Percentiles rank a stretch among this genome's conserved stretches.
Evolutionary conservation across 345 rosid species (phyloP).

Genomic region (Aquilaria sinensis): DNA sequence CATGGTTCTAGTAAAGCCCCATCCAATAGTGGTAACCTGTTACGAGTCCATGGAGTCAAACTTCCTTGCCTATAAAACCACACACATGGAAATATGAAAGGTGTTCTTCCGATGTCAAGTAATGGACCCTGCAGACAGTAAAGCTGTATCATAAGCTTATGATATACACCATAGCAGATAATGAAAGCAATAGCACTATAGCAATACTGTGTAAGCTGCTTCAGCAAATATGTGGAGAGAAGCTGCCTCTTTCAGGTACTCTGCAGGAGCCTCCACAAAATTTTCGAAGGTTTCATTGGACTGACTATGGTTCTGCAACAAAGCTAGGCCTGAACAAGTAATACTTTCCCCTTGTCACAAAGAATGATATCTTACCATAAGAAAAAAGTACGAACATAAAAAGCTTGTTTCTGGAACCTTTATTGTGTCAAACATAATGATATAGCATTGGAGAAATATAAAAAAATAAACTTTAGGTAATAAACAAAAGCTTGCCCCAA

Average conservation of each 20-base stretch:
- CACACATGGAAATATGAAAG: constrained; percentile 66
- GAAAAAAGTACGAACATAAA: background rate
- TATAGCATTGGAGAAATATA: background rate
- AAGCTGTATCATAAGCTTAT: constrained; percentile 7
- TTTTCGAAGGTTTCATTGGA: constrained; percentile 34
- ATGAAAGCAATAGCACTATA: background rate
- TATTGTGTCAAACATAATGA: too few species aligned
- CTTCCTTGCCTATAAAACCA: constrained; percentile 89
- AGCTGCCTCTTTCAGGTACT: constrained; percentile 55
- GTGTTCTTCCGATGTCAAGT: constrained; percentile 87
- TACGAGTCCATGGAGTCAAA: constrained; percentile 76
- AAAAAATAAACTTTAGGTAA: background rate
- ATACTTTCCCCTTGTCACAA: background rate
- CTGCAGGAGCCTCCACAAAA: constrained; percentile 51
- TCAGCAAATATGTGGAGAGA: constrained; percentile 79
- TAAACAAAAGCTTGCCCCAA: too few species aligned
- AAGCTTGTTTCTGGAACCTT: background rate
- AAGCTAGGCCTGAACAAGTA: constrained; percentile 69
- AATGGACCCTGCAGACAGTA: constrained; percentile 66
- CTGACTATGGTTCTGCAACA: constrained; percentile 53
- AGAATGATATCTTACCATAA: too few species aligned
- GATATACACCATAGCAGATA: background rate
- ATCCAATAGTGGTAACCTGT: constrained; percentile 36
- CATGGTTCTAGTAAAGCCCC: constrained; percentile 8
- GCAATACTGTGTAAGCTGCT: constrained; percentile 85